phyloP scores from a whole-genome alignment of 73 alveolate genomes.

The Stentor coeruleus region DNA sequence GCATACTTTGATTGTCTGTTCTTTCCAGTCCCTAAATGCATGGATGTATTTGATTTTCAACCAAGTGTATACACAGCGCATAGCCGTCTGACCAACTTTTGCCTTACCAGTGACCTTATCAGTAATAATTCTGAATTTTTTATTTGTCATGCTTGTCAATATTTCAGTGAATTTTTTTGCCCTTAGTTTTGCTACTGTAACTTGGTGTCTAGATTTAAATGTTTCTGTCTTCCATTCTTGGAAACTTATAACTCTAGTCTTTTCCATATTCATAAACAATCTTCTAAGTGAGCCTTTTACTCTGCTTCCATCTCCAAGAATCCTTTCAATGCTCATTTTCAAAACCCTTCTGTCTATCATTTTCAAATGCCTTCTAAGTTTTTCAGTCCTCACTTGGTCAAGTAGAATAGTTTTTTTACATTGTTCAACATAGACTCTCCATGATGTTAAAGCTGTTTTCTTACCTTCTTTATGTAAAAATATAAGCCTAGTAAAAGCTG shows the following conservation, averaged over 20 bases:
- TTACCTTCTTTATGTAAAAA: background rate
- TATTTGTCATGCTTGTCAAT: background rate
- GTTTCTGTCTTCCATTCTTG: background rate
- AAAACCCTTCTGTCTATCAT: background rate
- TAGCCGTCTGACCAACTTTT: background rate
- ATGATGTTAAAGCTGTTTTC: background rate
- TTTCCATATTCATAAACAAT: background rate
- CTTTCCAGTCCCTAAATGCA: background rate
- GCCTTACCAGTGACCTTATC: background rate
- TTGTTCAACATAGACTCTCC: conserved; percentile 3
- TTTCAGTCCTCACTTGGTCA: conserved; percentile 11
- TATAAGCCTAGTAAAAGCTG: background rate
- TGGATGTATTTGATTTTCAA: background rate
- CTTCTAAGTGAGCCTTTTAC: conserved; percentile 8
- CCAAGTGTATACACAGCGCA: background rate
- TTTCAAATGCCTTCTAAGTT: background rate
- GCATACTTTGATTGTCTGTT: too few species aligned
- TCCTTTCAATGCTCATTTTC: background rate
- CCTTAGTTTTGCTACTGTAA: too few species aligned
- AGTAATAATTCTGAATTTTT: background rate
- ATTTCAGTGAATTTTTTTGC: background rate
- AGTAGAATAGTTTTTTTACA: background rate
- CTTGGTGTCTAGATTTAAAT: background rate
- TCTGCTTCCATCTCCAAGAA: background rate
- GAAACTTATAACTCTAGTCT: background rate